Evolutionary conservation across 306 rosid genomes (phyloP).

Genomic region (Rubus parviflorus): DNA sequence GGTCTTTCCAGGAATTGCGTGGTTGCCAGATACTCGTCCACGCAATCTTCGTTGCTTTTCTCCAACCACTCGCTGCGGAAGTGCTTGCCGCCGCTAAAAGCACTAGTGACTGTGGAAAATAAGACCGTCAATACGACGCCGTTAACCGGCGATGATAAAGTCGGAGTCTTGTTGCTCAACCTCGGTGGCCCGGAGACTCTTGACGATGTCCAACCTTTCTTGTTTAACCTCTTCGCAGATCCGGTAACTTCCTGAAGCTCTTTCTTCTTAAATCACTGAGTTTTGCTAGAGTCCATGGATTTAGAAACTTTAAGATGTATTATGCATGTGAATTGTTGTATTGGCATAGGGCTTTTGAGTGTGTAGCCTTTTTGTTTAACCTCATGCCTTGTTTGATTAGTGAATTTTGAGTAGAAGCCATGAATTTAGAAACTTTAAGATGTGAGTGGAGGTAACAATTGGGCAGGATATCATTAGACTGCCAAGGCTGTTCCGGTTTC

Average conservation of each 20-base stretch:
- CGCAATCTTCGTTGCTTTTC: conserved; percentile 40
- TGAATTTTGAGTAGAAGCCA: too few species aligned
- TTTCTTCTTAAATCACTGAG: not conserved
- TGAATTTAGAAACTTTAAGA: not conserved
- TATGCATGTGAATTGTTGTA: not conserved
- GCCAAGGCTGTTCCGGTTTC: conserved; percentile 85
- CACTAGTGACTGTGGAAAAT: conserved; percentile 55
- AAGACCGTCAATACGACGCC: conserved; percentile 47
- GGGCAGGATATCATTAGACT: conserved; percentile 86
- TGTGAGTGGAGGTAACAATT: conserved; percentile 3
- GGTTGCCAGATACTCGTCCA: too few species aligned
- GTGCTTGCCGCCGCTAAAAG: conserved; percentile 56
- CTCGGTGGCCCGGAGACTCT: conserved; percentile 98
- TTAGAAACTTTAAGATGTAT: not conserved
- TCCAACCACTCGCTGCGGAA: conserved; percentile 50
- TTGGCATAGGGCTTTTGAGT: not conserved
- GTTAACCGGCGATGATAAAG: conserved; percentile 61
- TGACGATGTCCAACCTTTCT: conserved; percentile 94
- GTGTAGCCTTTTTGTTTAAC: not conserved
- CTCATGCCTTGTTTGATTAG: too few species aligned
- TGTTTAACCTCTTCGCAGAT: conserved; percentile 95
- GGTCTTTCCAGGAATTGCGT: conserved; percentile 43
- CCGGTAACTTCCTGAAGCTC: conserved; percentile 52
- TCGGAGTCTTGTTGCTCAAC: conserved; percentile 86
- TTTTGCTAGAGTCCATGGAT: not conserved